Evolutionary conservation across 345 rosid genomes (phyloP).

Genomic region (Litchi chinensis): DNA sequence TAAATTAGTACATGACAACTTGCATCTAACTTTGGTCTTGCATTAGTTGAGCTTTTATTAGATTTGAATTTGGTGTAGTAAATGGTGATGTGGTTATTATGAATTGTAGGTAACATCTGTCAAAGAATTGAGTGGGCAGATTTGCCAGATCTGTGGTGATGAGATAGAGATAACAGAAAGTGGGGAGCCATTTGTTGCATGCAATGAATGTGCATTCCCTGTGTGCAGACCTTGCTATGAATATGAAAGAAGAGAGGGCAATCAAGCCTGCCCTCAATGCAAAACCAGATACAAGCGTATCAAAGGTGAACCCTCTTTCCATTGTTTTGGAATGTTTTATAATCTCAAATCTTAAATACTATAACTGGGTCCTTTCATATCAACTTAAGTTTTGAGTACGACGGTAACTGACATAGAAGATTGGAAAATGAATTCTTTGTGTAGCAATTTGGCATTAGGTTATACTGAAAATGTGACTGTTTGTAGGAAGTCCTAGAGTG

Average conservation of each 20-base stretch:
- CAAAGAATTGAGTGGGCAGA: conserved; percentile 68
- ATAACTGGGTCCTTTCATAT: too few species aligned
- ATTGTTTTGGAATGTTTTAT: not conserved
- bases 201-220: conserved; percentile 98
- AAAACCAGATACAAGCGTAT: conserved; percentile 87
- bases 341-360: too few species aligned
- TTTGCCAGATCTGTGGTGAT: conserved; percentile 94
- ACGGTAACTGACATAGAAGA: not conserved
- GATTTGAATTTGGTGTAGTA: not conserved
- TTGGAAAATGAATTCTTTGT: not conserved
- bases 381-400: too few species aligned
- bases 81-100: not conserved
- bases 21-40: conserved; percentile 13
- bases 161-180: conserved; percentile 65
- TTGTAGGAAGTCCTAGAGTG: conserved; percentile 62
- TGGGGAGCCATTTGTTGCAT: conserved; percentile 92
- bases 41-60: conserved; percentile 7
- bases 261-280: conserved; percentile 91
- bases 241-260: conserved; percentile 93
- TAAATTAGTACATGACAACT: conserved; percentile 23
- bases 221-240: conserved; percentile 91
- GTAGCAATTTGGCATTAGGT: not conserved
- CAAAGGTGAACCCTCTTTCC: conserved; percentile 50
- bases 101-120: conserved; percentile 64
- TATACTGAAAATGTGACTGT: conserved; percentile 21